These are phyloP conservation scores for Alectoria sarmentosa DNA, from an alignment of 495 filamentous ascomycete species.

Conservation along the genomic window DNA sequence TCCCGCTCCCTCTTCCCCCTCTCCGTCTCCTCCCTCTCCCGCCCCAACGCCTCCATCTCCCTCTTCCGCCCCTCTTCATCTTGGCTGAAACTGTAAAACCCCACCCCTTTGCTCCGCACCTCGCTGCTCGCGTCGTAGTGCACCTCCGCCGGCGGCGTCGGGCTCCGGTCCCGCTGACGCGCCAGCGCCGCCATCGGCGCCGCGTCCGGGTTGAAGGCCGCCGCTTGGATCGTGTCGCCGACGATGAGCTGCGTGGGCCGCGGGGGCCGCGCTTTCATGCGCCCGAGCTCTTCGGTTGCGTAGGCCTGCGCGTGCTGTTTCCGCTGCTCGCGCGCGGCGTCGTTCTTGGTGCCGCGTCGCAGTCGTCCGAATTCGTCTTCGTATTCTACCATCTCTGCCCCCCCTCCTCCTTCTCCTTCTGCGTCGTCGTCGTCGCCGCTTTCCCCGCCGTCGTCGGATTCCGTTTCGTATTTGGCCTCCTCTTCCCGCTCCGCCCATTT, in stretches of 20 bases:
- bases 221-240: conserved; percentile 72
- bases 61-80: conserved; percentile 55
- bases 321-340: conserved; percentile 52
- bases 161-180: conserved; percentile 59
- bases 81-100: conserved; percentile 78
- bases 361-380: conserved; percentile 85
- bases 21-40: conserved; percentile 63
- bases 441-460: conserved; percentile 36
- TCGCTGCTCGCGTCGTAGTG: conserved; percentile 84
- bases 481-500: conserved; percentile 75
- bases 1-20: conserved; percentile 47
- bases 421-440: conserved; percentile 56
- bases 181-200: conserved; percentile 66
- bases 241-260: conserved; percentile 68
- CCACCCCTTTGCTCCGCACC: conserved; percentile 78
- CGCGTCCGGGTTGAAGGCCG: conserved; percentile 70
- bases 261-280: conserved; percentile 50
- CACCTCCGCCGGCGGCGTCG: conserved; percentile 66
- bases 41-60: conserved; percentile 71
- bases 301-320: conserved; percentile 25
- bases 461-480: conserved; percentile 29
- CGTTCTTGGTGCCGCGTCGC: conserved; percentile 55
- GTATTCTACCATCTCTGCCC: conserved; percentile 64
- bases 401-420: conserved; percentile 71
- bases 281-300: conserved; percentile 36